Conservation (phyloP, 2,329 filamentous ascomycete genomes). For the Aureobasidium namibiae region DNA sequence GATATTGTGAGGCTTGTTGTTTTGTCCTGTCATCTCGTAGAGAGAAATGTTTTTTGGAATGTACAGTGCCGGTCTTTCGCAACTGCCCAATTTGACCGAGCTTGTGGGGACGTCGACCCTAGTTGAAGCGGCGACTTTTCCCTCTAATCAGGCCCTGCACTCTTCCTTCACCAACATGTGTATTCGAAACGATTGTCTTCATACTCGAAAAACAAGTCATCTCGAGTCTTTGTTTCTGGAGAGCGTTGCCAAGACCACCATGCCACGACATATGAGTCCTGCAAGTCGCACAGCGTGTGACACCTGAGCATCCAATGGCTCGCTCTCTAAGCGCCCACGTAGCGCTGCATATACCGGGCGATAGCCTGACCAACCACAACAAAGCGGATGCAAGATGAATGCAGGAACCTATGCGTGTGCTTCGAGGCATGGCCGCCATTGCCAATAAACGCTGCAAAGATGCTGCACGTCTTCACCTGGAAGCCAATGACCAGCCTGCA, state of each 20-base stretch:
- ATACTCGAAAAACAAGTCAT: not conserved
- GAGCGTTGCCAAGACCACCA: not conserved
- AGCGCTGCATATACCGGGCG: not conserved
- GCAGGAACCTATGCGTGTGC: not conserved
- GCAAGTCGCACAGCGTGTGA: not conserved
- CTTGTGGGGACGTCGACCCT: too few species aligned
- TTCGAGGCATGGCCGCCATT: not conserved
- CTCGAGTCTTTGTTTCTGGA: not conserved
- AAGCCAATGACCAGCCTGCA: not conserved
- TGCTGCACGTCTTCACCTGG: not conserved
- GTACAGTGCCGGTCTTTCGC: too few species aligned
- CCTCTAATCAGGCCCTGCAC: too few species aligned
- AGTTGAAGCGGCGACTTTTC: too few species aligned
- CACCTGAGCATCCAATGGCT: not conserved
- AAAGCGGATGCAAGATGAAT: not conserved
- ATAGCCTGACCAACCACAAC: not conserved
- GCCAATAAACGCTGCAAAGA: constrained; percentile 5
- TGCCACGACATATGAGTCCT: not conserved
- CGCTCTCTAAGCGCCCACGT: constrained; percentile 3
- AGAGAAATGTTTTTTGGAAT: too few species aligned
- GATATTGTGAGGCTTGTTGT: too few species aligned
- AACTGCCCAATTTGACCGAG: too few species aligned
- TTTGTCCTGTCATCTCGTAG: too few species aligned
- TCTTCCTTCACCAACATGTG: not conserved
- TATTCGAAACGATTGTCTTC: not conserved